phyloP scores from a whole-genome alignment of 495 filamentous ascomycete species.

The Xylaria venustula region DNA sequence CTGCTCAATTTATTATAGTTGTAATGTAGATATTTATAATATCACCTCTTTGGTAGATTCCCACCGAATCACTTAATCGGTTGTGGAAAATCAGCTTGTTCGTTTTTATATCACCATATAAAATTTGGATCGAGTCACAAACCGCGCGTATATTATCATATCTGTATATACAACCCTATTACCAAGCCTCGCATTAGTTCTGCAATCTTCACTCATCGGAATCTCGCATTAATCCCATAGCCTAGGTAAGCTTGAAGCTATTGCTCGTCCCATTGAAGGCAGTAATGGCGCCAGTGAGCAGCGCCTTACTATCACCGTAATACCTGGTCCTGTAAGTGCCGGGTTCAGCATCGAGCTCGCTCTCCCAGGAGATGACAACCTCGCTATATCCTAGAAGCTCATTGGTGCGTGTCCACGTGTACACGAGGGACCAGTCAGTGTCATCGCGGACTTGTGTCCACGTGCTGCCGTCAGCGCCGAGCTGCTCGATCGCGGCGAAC shows the following conservation, averaged over 20 bases:
- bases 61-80: too few species aligned
- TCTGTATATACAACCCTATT: not conserved
- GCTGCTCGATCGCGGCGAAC: constrained; percentile 73
- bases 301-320: constrained; percentile 77
- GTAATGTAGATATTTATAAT: too few species aligned
- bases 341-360: constrained; percentile 49
- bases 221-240: not conserved
- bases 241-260: constrained; percentile 53
- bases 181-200: not conserved
- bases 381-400: constrained; percentile 69
- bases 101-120: too few species aligned
- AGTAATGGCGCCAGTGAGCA: constrained; percentile 59
- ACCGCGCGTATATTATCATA: not conserved
- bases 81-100: too few species aligned
- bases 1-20: too few species aligned
- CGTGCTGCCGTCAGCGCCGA: constrained; percentile 38
- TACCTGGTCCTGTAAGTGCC: constrained; percentile 83
- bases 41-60: not conserved
- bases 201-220: not conserved
- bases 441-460: constrained; percentile 76
- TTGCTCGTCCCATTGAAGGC: constrained; percentile 72
- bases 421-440: constrained; percentile 76
- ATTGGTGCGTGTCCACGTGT: constrained; percentile 78
- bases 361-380: constrained; percentile 78
- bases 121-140: not conserved